Base-by-base conservation (phyloP, 2,329 filamentous ascomycete species). In the Bipolaris bicolor region DNA sequence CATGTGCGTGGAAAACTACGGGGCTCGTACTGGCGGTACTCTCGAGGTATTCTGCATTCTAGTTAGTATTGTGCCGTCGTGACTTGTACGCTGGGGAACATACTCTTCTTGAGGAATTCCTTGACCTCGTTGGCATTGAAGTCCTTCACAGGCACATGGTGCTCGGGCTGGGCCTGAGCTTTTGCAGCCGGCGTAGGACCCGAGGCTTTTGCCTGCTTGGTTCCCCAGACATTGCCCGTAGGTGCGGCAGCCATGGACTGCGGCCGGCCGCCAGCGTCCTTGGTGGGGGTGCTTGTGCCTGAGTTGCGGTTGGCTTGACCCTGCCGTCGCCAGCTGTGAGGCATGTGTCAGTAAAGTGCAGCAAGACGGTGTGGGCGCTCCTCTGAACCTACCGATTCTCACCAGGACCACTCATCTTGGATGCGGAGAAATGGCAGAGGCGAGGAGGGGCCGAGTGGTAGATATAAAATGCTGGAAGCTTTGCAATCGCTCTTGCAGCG, bases 61-160 rank as follows among this genome's bases (percentile, higher is more conserved):
- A 49, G 52, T 74, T 61, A 76, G 70, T 65, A 36, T 24, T 13
- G 29, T 2, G 29, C 29, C 10, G 29, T 13, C 10, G 29, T 13
- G 29, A 13, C 29, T 11, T 31, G 29, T 4, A 31, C 9, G 7
- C 37, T 26, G 29, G 11, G 9, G 29, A 22, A 75, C 66, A 55
- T 66, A 72, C 78, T 72, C 66, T 77, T 77, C 52, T 70, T 76
- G 70, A 80, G 64, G 58, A 76, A 78, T 3, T 76, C 72, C 66
- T 72, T 77, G 58, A 80, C 75, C 61, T 80, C 79, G 18, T 63
- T 70, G 5, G 75, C 71, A 65, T 81, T 81, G 72, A 81, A 82
- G 50, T 76, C 77, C 43, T 68, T 71, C 52, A 77, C 73, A 3
- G 75, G 73, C 31, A 71, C 65, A 56, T 77, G 70, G 29, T 71